Percentiles rank a stretch among this genome's conserved stretches.
phyloP scores from a whole-genome alignment of 2,329 filamentous ascomycete species.

The Ophiocordyceps camponoti-leonardi region DNA sequence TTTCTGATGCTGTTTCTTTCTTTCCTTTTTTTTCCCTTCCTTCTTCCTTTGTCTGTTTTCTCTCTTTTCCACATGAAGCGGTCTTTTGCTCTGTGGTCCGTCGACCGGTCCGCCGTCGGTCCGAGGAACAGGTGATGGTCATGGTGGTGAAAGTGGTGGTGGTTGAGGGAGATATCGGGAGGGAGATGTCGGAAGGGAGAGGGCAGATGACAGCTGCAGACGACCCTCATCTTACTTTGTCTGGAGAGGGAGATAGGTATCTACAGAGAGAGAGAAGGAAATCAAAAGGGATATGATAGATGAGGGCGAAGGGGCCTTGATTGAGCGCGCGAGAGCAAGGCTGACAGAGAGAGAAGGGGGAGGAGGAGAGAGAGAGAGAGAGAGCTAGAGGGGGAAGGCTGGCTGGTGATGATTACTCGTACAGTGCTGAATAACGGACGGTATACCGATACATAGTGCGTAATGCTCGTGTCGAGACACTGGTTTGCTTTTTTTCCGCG shows the following conservation, averaged over 20 bases:
- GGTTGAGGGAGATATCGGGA: neutral
- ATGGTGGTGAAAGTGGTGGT: too few species aligned
- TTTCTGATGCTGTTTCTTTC: conserved; percentile 1
- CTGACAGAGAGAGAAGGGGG: too few species aligned
- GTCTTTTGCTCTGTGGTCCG: neutral
- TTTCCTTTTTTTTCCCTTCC: too few species aligned
- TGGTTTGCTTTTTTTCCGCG: neutral
- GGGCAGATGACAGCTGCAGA: neutral
- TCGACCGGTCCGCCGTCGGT: neutral
- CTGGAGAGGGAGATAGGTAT: too few species aligned
- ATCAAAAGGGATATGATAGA: neutral
- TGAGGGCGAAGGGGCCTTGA: neutral
- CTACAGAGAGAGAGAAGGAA: too few species aligned
- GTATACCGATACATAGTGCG: too few species aligned
- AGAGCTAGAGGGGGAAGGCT: neutral
- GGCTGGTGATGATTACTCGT: neutral
- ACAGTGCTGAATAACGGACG: too few species aligned
- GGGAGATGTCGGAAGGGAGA: neutral
- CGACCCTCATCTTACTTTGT: neutral
- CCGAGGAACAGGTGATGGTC: too few species aligned
- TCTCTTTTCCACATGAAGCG: neutral
- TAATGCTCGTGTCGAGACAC: neutral
- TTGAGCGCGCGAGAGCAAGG: too few species aligned
- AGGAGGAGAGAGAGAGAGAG: too few species aligned
- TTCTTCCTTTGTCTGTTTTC: neutral